Evolutionary conservation across 2,329 filamentous ascomycete genomes (phyloP).

Genomic region (Paracoccidioides brasiliensis): DNA sequence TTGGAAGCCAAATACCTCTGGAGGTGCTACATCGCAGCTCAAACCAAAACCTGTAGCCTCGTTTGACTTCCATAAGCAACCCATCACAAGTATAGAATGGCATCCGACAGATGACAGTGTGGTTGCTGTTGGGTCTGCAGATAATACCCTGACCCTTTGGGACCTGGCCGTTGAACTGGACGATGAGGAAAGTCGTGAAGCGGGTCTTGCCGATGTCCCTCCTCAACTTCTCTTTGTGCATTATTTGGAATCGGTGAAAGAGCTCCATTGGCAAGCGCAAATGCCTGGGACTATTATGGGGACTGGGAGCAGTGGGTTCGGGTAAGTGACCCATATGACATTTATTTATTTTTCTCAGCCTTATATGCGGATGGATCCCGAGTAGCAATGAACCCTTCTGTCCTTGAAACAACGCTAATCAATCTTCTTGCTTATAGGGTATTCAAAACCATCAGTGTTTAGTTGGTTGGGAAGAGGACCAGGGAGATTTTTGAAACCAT

Average conservation of each 20-base stretch:
- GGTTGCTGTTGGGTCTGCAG: constrained; percentile 77
- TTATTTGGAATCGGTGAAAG: constrained; percentile 89
- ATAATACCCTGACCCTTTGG: constrained; percentile 92
- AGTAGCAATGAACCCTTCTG: no score
- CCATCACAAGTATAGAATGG: constrained; percentile 94
- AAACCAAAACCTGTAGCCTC: constrained; percentile 74
- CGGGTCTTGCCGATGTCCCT: constrained; percentile 76
- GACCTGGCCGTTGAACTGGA: constrained; percentile 93
- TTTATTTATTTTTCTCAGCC: background rate
- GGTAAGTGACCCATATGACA: constrained; percentile 30
- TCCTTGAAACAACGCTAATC: constrained; percentile 1
- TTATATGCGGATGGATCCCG: no score
- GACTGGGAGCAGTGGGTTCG: constrained; percentile 76
- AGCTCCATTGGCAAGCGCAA: constrained; percentile 94
- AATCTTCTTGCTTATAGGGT: constrained; percentile 38
- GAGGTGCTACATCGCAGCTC: constrained; percentile 30
- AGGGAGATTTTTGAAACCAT: background rate
- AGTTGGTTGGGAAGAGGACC: constrained; percentile 11
- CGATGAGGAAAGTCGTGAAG: constrained; percentile 88
- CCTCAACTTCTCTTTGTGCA: constrained; percentile 94
- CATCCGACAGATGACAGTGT: constrained; percentile 95
- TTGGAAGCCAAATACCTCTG: constrained; percentile 60
- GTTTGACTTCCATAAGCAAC: constrained; percentile 92
- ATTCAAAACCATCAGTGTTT: constrained; percentile 74
- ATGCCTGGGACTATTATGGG: constrained; percentile 82